phyloP scores from a whole-genome alignment of 1,284 basidiomycete genomes.

The Naganishia sp. region DNA sequence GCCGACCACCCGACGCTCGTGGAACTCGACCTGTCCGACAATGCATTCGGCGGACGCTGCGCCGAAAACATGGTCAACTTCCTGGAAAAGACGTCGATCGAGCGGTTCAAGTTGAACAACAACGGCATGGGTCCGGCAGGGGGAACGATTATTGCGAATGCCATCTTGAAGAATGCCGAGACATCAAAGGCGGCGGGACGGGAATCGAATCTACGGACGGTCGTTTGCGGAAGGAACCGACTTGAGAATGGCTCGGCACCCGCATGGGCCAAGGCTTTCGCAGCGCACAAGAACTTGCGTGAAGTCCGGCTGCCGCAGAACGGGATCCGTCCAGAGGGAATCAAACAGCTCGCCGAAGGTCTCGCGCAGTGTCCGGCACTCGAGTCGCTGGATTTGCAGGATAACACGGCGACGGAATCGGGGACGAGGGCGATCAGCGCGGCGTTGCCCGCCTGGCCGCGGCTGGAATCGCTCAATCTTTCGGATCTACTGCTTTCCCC shows the following conservation, averaged over 20 bases:
- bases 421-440: conserved; percentile 75
- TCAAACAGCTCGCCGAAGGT: conserved; percentile 76
- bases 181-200: conserved; percentile 64
- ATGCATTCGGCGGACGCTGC: conserved; percentile 94
- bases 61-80: conserved; percentile 93
- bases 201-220: conserved; percentile 67
- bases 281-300: conserved; percentile 73
- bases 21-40: conserved; percentile 90
- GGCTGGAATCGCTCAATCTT: conserved; percentile 76
- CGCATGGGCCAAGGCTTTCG: conserved; percentile 84
- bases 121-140: conserved; percentile 95
- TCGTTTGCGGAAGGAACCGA: conserved; percentile 93
- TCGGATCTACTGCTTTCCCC: conserved; percentile 86
- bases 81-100: conserved; percentile 75
- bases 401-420: conserved; percentile 84
- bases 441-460: conserved; percentile 69
- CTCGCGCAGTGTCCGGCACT: conserved; percentile 70
- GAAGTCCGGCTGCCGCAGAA: conserved; percentile 96
- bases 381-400: conserved; percentile 84
- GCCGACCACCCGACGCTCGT: conserved; percentile 75
- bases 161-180: conserved; percentile 75
- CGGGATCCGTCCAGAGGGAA: conserved; percentile 92
- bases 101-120: conserved; percentile 89
- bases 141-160: conserved; percentile 80
- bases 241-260: conserved; percentile 86